phyloP scores from a whole-genome alignment of 2,329 filamentous ascomycete genomes.

The Penicillium olsonii region DNA sequence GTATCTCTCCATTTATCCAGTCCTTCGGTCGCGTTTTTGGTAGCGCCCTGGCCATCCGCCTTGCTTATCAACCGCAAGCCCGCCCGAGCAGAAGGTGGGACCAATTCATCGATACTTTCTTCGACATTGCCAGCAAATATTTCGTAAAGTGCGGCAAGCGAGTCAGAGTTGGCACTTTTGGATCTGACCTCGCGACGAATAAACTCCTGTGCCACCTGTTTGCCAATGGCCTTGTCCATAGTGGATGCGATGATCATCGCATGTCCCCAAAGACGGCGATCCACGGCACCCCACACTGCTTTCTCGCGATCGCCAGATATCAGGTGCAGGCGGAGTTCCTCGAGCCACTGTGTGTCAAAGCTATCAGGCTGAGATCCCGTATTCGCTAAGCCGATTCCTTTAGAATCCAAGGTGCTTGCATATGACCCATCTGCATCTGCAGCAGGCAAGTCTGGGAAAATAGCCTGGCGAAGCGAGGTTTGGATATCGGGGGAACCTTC shows the following conservation, averaged over 20 bases:
- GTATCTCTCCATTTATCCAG: slow-evolving; percentile 95
- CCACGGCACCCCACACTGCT: slow-evolving; percentile 89
- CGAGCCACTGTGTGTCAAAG: slow-evolving; percentile 68
- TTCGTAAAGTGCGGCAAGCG: slow-evolving; percentile 87
- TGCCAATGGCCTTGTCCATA: slow-evolving; percentile 73
- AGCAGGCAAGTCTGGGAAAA: slow-evolving; percentile 62
- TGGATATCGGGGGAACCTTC: slow-evolving; percentile 73
- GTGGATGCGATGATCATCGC: slow-evolving; percentile 89
- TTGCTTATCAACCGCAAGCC: slow-evolving; percentile 88
- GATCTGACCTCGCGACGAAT: slow-evolving; percentile 92
- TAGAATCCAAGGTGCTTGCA: slow-evolving; percentile 29
- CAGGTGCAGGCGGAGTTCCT: slow-evolving; percentile 71
- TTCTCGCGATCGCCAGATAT: slow-evolving; percentile 82
- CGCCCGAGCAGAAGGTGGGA: slow-evolving; percentile 86
- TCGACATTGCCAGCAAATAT: slow-evolving; percentile 91
- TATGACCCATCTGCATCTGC: slow-evolving; percentile 30
- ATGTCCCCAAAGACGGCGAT: slow-evolving; percentile 93
- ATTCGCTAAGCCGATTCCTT: slow-evolving; percentile 39
- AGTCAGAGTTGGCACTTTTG: slow-evolving; percentile 75
- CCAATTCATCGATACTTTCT: slow-evolving; percentile 92
- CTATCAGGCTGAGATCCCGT: slow-evolving; percentile 60
- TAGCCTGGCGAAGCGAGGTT: slow-evolving; percentile 71
- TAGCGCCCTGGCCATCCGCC: slow-evolving; percentile 59
- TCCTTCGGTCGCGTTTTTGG: slow-evolving; percentile 76
- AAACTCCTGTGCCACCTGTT: slow-evolving; percentile 92